These are phyloP conservation scores for Isoetes engelmannii DNA, from an alignment of 83 land plant genomes.

Conservation along the genomic window DNA sequence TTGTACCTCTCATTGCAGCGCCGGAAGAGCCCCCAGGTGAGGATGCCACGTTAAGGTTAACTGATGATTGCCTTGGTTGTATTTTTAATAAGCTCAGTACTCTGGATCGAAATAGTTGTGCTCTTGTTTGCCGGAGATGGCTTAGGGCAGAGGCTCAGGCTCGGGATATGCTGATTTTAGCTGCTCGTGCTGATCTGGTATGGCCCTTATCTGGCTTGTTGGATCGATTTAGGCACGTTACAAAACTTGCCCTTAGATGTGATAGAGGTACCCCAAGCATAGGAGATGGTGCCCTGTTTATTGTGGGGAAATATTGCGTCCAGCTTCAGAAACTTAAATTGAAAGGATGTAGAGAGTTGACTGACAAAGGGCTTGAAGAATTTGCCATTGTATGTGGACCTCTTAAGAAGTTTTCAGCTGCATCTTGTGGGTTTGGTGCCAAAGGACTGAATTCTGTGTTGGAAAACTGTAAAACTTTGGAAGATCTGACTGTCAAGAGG, in stretches of 20 bases:
- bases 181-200: conserved; percentile 37
- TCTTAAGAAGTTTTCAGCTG: conserved; percentile 59
- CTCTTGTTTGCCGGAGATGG: conserved; percentile 70
- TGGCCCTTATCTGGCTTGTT: conserved; percentile 29
- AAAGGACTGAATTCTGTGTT: conserved; percentile 56
- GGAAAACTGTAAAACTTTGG: conserved; percentile 38
- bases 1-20: neutral
- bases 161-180: conserved; percentile 46
- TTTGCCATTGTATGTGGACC: conserved; percentile 42
- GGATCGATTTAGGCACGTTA: conserved; percentile 43
- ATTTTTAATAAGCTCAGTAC: conserved; percentile 43
- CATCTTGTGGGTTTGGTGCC: conserved; percentile 66
- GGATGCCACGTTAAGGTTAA: conserved; percentile 35
- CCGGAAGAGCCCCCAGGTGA: neutral
- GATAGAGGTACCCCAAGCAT: conserved; percentile 32
- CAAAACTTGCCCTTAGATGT: conserved; percentile 51
- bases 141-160: conserved; percentile 40
- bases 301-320: conserved; percentile 24
- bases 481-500: conserved; percentile 66
- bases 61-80: conserved; percentile 53
- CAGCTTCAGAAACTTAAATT: conserved; percentile 30
- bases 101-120: conserved; percentile 52
- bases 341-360: conserved; percentile 32
- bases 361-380: conserved; percentile 40
- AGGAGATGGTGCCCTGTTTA: conserved; percentile 21